Evolutionary conservation across 306 rosid genomes (phyloP).

Genomic region (Hippophae tibetana): DNA sequence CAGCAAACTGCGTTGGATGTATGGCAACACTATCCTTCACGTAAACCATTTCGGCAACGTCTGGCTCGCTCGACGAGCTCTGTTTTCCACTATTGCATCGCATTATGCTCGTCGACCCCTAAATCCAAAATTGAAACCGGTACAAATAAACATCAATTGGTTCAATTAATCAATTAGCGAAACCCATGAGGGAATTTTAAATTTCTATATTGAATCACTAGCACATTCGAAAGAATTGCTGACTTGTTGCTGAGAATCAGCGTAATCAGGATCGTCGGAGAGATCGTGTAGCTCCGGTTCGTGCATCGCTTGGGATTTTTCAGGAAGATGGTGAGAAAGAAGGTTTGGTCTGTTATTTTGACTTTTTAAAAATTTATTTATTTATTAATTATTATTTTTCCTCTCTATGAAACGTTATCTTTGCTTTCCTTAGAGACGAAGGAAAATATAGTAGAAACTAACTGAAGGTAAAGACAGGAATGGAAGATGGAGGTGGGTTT

Average conservation of each 20-base stretch:
- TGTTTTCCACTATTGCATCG: slow-evolving; percentile 48
- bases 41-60: slow-evolving; percentile 62
- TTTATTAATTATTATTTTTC: too few relatives aligned
- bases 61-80: slow-evolving; percentile 59
- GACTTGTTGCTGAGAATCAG: slow-evolving; percentile 85
- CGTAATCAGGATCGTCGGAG: slow-evolving; percentile 97
- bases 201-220: too few relatives aligned
- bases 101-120: slow-evolving; percentile 67
- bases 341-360: neutral
- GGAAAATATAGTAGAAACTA: too few relatives aligned
- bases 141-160: slow-evolving; percentile 12
- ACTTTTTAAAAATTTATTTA: too few relatives aligned
- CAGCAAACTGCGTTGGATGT: slow-evolving; percentile 78
- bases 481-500: too few relatives aligned
- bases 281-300: slow-evolving; percentile 84
- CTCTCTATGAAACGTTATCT: too few relatives aligned
- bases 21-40: slow-evolving; percentile 88
- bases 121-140: neutral
- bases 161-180: slow-evolving; percentile 7
- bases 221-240: neutral
- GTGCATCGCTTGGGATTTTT: slow-evolving; percentile 41
- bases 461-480: too few relatives aligned
- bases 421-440: too few relatives aligned
- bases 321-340: neutral
- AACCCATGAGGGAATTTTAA: neutral